phyloP scores from a whole-genome alignment of 345 rosid genomes.

The Citrus cavaleriei region DNA sequence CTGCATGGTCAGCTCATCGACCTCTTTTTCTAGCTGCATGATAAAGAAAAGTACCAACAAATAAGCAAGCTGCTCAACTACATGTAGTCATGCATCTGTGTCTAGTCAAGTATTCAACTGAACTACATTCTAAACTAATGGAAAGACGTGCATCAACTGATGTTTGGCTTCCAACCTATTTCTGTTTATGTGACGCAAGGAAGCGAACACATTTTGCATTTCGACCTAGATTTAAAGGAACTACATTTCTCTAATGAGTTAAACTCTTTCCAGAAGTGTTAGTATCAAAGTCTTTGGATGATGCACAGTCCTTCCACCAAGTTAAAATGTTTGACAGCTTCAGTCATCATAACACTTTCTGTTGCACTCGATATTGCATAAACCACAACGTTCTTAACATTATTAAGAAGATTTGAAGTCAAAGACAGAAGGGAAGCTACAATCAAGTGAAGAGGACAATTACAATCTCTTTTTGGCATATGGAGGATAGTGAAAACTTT shows the following conservation, averaged over 20 bases:
- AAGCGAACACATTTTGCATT: neutral
- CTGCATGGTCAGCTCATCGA: slow-evolving; percentile 45
- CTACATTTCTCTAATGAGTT: neutral
- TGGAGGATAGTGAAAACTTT: neutral
- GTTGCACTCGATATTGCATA: neutral
- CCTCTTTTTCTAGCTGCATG: slow-evolving; percentile 65
- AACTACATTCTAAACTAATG: neutral
- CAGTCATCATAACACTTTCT: neutral
- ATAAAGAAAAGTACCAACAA: neutral
- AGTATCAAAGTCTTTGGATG: neutral
- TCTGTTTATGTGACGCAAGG: neutral
- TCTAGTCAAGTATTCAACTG: neutral
- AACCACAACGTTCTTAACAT: neutral
- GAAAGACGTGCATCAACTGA: neutral
- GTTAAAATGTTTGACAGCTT: neutral
- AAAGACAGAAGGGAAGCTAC: neutral
- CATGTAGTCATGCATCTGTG: neutral
- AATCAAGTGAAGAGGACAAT: neutral
- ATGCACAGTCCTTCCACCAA: neutral
- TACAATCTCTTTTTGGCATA: neutral
- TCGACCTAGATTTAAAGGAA: neutral
- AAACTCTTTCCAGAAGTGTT: neutral
- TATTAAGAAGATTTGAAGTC: neutral
- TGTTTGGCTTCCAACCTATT: neutral
- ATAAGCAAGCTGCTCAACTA: neutral